Evolutionary conservation across 2,329 filamentous ascomycete species (phyloP).

Genomic region (Neonectria ditissima): DNA sequence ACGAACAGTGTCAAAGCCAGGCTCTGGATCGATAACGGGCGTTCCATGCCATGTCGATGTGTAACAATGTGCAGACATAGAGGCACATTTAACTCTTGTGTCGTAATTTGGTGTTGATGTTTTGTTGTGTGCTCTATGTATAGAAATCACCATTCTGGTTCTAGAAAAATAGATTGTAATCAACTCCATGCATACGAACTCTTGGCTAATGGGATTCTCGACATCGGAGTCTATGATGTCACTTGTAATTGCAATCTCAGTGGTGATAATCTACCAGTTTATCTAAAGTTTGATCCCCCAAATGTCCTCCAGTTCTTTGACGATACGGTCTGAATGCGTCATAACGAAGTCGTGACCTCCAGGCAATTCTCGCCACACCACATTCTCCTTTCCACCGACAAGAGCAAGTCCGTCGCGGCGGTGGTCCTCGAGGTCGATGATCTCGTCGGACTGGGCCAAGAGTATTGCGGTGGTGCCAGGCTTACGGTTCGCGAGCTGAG

Average conservation of each 20-base stretch:
- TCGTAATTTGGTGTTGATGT: conserved; percentile 5
- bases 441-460: conserved; percentile 62
- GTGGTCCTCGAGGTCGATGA: conserved; percentile 66
- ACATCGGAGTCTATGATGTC: neutral
- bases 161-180: conserved; percentile 14
- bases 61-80: neutral
- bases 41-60: neutral
- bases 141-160: conserved; percentile 8
- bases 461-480: conserved; percentile 63
- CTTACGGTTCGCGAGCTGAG: conserved; percentile 55
- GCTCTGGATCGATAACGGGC: conserved; percentile 62
- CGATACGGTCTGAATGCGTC: conserved; percentile 60
- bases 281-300: conserved; percentile 52
- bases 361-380: conserved; percentile 63
- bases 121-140: conserved; percentile 30
- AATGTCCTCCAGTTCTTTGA: conserved; percentile 60
- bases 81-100: conserved; percentile 1
- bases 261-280: neutral
- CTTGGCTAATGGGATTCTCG: conserved; percentile 19
- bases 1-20: conserved; percentile 68
- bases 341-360: conserved; percentile 73
- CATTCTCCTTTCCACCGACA: conserved; percentile 61
- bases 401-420: conserved; percentile 62
- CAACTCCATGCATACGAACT: conserved; percentile 21
- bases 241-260: neutral